Evolutionary conservation across 495 filamentous ascomycete species (phyloP).

Genomic region (Amniculicola lignicola): DNA sequence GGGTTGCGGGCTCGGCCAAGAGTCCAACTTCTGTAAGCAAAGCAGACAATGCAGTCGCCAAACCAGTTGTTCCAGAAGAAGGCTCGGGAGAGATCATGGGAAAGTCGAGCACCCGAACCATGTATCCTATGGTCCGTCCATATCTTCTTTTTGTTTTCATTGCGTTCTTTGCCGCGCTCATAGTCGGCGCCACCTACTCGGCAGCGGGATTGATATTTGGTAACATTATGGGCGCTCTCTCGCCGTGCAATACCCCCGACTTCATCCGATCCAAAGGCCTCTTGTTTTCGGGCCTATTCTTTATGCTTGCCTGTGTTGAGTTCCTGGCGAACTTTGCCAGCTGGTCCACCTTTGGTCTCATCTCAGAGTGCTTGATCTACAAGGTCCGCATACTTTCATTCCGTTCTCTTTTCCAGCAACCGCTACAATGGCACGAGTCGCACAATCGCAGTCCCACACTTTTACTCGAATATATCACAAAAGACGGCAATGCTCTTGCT

Average conservation of each 20-base stretch:
- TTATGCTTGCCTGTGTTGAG: slow-evolving; percentile 79
- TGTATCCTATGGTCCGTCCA: slow-evolving; percentile 18
- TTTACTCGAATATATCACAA: slow-evolving; percentile 78
- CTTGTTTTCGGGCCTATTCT: slow-evolving; percentile 86
- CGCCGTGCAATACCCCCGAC: slow-evolving; percentile 9
- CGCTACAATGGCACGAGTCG: slow-evolving; percentile 85
- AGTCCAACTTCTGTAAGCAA: not conserved
- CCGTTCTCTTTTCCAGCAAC: slow-evolving; percentile 80
- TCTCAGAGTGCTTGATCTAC: slow-evolving; percentile 78
- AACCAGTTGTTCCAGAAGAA: not conserved
- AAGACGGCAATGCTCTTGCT: slow-evolving; percentile 76
- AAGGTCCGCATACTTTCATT: slow-evolving; percentile 77
- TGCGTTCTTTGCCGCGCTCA: slow-evolving; percentile 16
- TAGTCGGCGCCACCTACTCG: slow-evolving; percentile 25
- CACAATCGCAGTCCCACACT: slow-evolving; percentile 74
- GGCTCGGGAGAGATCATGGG: not conserved
- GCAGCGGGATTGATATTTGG: slow-evolving; percentile 23
- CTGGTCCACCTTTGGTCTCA: slow-evolving; percentile 75
- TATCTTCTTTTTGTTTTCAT: slow-evolving; percentile 13
- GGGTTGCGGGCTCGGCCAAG: not conserved
- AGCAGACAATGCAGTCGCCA: not conserved
- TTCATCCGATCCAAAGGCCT: slow-evolving; percentile 15
- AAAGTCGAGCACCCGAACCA: not conserved
- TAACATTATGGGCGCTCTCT: slow-evolving; percentile 18
- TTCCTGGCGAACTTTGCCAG: slow-evolving; percentile 67